These are phyloP conservation scores for Entomophthora muscae DNA, from an alignment of 371 early-diverging fungal species.

Conservation along the genomic window DNA sequence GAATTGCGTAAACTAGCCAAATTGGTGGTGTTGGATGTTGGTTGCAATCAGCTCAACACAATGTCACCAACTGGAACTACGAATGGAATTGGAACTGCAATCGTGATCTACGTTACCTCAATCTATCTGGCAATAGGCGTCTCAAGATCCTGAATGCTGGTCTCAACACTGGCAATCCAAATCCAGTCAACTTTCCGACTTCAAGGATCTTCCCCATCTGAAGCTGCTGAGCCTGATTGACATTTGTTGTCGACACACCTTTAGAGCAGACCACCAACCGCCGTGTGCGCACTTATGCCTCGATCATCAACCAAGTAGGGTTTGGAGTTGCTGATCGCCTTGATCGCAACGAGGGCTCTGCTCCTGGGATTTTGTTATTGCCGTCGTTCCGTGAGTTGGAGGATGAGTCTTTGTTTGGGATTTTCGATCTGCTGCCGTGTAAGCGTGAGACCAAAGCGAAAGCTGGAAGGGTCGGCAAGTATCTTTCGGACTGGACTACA, in stretches of 20 bases:
- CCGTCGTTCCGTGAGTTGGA: slow-evolving; percentile 64
- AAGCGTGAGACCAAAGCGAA: slow-evolving; percentile 31
- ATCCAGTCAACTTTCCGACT: slow-evolving; percentile 44
- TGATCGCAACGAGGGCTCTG: slow-evolving; percentile 34
- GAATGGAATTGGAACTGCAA: slow-evolving; percentile 96
- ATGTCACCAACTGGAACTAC: slow-evolving; percentile 86
- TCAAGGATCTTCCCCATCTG: slow-evolving; percentile 52
- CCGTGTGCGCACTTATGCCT: slow-evolving; percentile 75
- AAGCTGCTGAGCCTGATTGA: slow-evolving; percentile 77
- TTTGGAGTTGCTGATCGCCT: slow-evolving; percentile 79
- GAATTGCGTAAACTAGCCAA: slow-evolving; percentile 68
- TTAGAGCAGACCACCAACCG: slow-evolving; percentile 64
- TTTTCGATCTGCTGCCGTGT: slow-evolving; percentile 58
- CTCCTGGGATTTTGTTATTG: slow-evolving; percentile 63
- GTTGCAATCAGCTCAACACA: slow-evolving; percentile 78
- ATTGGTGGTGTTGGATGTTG: slow-evolving; percentile 63
- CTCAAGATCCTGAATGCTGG: slow-evolving; percentile 61
- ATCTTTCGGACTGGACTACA: slow-evolving; percentile 48
- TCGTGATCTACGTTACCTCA: slow-evolving; percentile 64
- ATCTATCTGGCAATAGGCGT: slow-evolving; percentile 78
- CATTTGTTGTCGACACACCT: slow-evolving; percentile 63
- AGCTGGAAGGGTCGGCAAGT: slow-evolving; percentile 16
- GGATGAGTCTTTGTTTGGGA: slow-evolving; percentile 73
- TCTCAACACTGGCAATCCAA: slow-evolving; percentile 17
- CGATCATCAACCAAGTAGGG: slow-evolving; percentile 55